These are phyloP conservation scores for Eimeria sp. DNA, from an alignment of 169 alveolate species.

Conservation along the genomic window DNA sequence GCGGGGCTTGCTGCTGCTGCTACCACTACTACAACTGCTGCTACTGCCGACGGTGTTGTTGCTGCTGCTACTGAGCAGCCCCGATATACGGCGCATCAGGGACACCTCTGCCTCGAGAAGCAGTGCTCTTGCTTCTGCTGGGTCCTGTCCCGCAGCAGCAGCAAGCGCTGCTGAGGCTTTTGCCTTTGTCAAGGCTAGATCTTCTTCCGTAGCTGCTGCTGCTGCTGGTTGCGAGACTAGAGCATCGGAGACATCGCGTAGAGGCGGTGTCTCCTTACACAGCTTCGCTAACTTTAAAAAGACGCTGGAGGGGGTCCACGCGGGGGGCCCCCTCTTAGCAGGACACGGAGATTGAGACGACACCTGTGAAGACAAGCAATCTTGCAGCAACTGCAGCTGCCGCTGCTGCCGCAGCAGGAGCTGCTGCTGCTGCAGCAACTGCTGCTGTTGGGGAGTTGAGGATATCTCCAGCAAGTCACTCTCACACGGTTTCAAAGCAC, in stretches of 20 bases:
- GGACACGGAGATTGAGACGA: not conserved
- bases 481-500: not conserved
- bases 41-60: not conserved
- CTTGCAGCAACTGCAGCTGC: constrained; percentile 48
- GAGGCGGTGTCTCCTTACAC: not conserved
- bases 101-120: constrained; percentile 55
- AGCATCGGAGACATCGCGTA: not conserved
- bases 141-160: constrained; percentile 8
- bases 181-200: not conserved
- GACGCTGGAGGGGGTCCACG: not conserved
- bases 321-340: constrained; percentile 32
- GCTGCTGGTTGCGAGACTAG: constrained; percentile 12
- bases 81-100: constrained; percentile 59
- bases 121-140: constrained; percentile 17
- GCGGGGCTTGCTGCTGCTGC: not conserved
- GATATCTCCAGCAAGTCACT: constrained; percentile 1
- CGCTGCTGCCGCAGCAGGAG: not conserved
- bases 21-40: not conserved
- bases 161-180: constrained; percentile 21
- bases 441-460: constrained; percentile 46
- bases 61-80: constrained; percentile 38
- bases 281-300: not conserved
- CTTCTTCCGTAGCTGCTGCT: not conserved
- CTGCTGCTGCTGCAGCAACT: constrained; percentile 20
- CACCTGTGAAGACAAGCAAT: not conserved